These are phyloP conservation scores for Exsudoporus floridanus DNA, from an alignment of 1,284 basidiomycete genomes.

Conservation along the genomic window DNA sequence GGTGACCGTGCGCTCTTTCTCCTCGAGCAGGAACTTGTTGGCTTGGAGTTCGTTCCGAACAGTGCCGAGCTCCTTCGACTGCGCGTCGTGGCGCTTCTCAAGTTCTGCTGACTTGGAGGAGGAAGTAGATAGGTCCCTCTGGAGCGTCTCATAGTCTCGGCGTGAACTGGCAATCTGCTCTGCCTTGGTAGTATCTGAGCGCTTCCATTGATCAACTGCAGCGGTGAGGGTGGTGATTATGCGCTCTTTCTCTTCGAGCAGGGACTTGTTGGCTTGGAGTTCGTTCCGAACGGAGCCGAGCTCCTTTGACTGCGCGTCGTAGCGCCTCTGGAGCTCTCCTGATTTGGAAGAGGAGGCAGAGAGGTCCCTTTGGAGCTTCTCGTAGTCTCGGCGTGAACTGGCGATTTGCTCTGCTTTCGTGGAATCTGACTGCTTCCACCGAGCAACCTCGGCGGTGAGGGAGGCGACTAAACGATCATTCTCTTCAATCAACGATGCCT, in stretches of 20 bases:
- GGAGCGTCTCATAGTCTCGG: constrained; percentile 3
- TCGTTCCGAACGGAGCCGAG: not conserved
- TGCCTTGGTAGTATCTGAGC: not conserved
- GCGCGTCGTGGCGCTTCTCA: not conserved
- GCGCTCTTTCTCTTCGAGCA: constrained; percentile 2
- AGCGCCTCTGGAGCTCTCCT: not conserved
- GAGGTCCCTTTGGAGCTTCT: constrained; percentile 1
- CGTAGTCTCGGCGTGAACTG: not conserved
- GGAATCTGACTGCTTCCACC: not conserved
- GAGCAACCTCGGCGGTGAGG: not conserved
- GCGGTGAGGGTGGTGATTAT: not conserved
- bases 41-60: not conserved
- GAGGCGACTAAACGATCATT: not conserved
- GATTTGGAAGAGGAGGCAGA: not conserved
- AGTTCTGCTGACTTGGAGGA: not conserved
- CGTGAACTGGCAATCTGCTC: not conserved
- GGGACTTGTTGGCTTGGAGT: not conserved
- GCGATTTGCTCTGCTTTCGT: not conserved
- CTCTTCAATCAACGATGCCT: not conserved
- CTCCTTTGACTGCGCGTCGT: not conserved
- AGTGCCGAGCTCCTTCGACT: not conserved
- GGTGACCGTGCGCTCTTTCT: not conserved
- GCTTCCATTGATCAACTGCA: not conserved
- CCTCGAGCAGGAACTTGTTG: not conserved
- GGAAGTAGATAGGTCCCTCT: not conserved